Base-by-base conservation (phyloP, 768 basidiomycete genomes). In the Clavulina sp. region DNA sequence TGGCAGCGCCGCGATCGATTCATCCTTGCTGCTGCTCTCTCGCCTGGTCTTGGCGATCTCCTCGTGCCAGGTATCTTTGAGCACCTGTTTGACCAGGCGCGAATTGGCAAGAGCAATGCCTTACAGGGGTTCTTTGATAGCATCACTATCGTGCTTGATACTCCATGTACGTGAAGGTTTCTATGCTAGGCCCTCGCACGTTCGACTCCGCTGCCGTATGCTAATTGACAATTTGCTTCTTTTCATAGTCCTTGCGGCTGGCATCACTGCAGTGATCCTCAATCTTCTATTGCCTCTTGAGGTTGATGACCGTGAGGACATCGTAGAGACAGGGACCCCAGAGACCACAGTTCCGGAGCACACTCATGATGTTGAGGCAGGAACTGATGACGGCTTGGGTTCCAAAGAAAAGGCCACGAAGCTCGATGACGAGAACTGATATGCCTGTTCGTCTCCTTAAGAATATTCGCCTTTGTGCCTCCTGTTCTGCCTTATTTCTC, bases 81-180 rank as follows among this genome's bases (percentile, higher is more conserved):
- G 2, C 73, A 81, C 60, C 65, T 87, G 21, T 86, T 86, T 54
- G 78, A 81, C 24, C 9, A 38, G 19, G 34, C 19, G 9, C 34
- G 34, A 9, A 19, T 19, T 38, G 66, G 73, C 13, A 77, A 86
- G 1, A 57, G 60, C 0, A 65, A 70, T 44, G 80, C 77, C 0
- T 65, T 87, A 21, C 65, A 72, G 54, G 83, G 84, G 0, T 67
- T 88, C 44, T 75, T 91, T 55, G 69, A 78, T 60, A 81, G 81
- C 3, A 84, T 88, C 55, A 80, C 80, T 30, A 88, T 89, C 59
- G 66, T 88, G 33, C 64, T 88, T 52, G 79, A 76, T 54, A 87
- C 84, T 1, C 86, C 84, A 33, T 88, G 84, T 84, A 62, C 70
- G 80, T 65, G 4, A 62, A 41, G 24, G 16, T 30, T 30, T 28